A percentile compares a stretch with the other conserved stretches of the same genome.
These are phyloP conservation scores for Ascobolus immersus DNA, from an alignment of 495 filamentous ascomycete species.

Conservation along the genomic window DNA sequence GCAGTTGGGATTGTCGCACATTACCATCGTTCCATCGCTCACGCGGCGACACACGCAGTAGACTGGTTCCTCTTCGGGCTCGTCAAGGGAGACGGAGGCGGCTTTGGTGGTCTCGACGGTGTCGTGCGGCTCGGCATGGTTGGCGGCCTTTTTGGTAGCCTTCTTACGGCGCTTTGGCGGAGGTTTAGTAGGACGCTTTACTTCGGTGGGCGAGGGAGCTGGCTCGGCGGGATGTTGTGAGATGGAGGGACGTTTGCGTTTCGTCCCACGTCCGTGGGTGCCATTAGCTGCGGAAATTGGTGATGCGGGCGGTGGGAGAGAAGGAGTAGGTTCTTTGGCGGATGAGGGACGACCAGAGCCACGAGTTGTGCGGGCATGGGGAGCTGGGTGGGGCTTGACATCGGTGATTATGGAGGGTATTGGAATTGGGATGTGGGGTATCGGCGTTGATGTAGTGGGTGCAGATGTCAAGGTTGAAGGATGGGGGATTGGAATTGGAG, in stretches of 20 bases:
- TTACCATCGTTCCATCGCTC: background rate
- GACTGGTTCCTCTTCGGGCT: background rate
- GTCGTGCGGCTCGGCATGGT: background rate
- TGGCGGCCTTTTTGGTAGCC: background rate
- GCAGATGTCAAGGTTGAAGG: background rate
- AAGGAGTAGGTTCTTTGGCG: too few relatives aligned
- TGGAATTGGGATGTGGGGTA: background rate
- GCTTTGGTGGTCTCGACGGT: background rate
- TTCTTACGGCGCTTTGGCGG: background rate
- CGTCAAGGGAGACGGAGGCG: too few relatives aligned
- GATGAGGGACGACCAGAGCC: too few relatives aligned
- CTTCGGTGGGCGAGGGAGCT: background rate
- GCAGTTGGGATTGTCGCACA: background rate
- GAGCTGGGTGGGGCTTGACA: background rate
- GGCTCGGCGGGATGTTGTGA: background rate
- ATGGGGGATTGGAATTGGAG: background rate
- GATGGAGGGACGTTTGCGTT: background rate
- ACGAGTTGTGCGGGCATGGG: too few relatives aligned
- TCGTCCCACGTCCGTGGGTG: too few relatives aligned
- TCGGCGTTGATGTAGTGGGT: background rate
- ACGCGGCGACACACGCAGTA: background rate
- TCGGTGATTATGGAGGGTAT: too few relatives aligned
- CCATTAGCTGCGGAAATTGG: too few relatives aligned
- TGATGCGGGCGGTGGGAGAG: too few relatives aligned
- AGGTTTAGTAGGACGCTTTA: background rate